Evolutionary conservation across 805 yeast species (phyloP).

Genomic region (Candida sakaeoensis): DNA sequence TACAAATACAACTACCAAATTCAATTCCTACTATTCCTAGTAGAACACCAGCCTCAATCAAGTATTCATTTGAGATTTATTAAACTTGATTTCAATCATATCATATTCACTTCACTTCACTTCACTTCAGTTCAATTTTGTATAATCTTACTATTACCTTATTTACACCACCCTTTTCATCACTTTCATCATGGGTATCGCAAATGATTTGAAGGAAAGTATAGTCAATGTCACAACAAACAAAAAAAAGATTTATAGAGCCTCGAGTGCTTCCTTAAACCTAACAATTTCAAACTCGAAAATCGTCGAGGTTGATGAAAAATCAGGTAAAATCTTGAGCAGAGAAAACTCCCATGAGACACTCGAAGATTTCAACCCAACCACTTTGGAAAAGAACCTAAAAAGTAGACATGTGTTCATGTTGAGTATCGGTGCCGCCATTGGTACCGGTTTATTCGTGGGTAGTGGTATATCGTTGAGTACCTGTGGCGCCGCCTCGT

Average conservation of each 20-base stretch:
- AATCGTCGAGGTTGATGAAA: conserved; percentile 22
- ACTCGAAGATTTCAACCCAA: conserved; percentile 17
- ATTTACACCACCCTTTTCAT: too few species aligned
- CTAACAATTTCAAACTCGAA: conserved; percentile 26
- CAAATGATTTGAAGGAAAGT: conserved; percentile 3
- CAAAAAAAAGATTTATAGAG: conserved; percentile 18
- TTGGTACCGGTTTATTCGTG: conserved; percentile 71
- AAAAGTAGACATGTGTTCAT: conserved; percentile 55
- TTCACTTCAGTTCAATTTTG: background rate
- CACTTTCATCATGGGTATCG: conserved; percentile 6
- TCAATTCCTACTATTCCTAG: too few species aligned
- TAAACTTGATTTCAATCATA: too few species aligned
- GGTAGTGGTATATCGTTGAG: conserved; percentile 59
- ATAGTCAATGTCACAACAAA: background rate
- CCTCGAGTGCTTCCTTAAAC: conserved; percentile 22
- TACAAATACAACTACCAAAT: too few species aligned
- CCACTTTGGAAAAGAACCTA: conserved; percentile 34
- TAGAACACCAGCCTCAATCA: too few species aligned
- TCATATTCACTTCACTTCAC: background rate
- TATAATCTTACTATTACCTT: too few species aligned
- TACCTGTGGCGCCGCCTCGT: conserved; percentile 63
- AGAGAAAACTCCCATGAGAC: conserved; percentile 13
- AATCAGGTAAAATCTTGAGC: conserved; percentile 17
- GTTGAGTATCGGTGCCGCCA: conserved; percentile 82
- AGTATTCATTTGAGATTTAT: too few species aligned